Evolutionary conservation across 257 asterid species (phyloP), one percentile per base, ranked within the genome.

Genomic region (Cinchona pubescens): DNA sequence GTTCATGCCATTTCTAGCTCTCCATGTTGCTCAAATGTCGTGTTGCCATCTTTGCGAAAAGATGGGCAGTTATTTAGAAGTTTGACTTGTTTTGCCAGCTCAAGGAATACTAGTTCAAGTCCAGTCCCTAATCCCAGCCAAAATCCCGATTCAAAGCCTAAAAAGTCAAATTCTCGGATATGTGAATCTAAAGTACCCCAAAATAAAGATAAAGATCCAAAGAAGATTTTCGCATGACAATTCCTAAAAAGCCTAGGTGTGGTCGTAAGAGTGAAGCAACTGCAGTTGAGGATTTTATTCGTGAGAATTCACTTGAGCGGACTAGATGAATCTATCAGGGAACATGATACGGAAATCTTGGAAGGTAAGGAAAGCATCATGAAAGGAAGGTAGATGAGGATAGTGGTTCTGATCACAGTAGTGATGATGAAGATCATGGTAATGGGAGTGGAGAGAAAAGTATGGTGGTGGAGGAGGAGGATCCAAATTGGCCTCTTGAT

Each of bases 401-500:
- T 11, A 27, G 35, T 59, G 83, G 30, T 76, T 79, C 74, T 18
- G 85, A 82, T 60, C 76, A 69, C 29, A 84, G 81, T 75, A 18
- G 82, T 40, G 88, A 82, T 16, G 82, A 63, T 76, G 97, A 79
- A 7, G 83, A 72, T 76, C 84, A 64, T 34, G 90, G 69, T 49
- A 67, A 51, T 19, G 67, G 21, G 59, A 75, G 64, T 72, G 61
- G 72, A 40, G 77, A 74, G 42, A 85, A 69, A 63, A 86, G 81
- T 72, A 73, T 79, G 79, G 88, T 88, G 90, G 46, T 90, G 75
- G 78, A 92, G 79, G 97, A 92, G 80, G 98, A 94, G 75, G 87
- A 86, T 80, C 92, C 94, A n/a, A 79, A 88, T 88, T 94, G 98
- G 98, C 98, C 98, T 46, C 82, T 92, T 77, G 97, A 94, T 86